Conservation (phyloP, 305 asterid genomes). For the Euphrasia arctica region DNA sequence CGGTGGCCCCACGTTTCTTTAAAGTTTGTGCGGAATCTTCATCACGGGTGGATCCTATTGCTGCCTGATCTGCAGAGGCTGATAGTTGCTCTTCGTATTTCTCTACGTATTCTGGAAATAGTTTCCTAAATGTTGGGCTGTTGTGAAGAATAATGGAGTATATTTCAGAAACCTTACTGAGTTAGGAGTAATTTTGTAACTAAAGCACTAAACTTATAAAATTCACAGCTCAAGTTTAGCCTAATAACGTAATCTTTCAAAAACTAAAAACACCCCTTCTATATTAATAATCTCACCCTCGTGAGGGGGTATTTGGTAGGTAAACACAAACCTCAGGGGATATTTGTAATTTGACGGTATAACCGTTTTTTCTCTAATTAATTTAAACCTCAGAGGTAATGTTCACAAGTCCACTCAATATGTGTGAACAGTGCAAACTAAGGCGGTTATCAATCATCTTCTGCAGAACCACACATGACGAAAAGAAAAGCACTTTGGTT, state of each 20-base stretch:
- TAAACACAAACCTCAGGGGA: not conserved
- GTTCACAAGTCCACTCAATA: not conserved
- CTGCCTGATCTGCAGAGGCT: conserved; percentile 35
- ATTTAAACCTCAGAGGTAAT: not conserved
- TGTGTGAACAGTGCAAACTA: not conserved
- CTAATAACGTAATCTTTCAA: not conserved
- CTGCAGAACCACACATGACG: conserved; percentile 1
- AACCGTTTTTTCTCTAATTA: not conserved
- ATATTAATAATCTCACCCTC: not conserved
- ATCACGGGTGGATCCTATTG: conserved; percentile 24
- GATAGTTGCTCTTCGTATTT: conserved; percentile 69
- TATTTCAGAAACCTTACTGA: not conserved
- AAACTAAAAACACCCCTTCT: not conserved
- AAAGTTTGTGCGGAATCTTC: conserved; percentile 37
- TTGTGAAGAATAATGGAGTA: not conserved
- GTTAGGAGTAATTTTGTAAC: no score
- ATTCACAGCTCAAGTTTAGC: not conserved
- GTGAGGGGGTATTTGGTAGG: not conserved
- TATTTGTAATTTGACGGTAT: not conserved
- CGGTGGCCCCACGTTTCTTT: conserved; percentile 41
- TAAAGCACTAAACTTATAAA: not conserved
- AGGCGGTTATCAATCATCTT: conserved; percentile 3
- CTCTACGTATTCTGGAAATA: conserved; percentile 90
- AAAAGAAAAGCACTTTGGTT: conserved; percentile 18
- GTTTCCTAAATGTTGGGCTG: conserved; percentile 83